Evolutionary conservation across 805 yeast genomes (phyloP).

Genomic region (Lachancea nothofagi): DNA sequence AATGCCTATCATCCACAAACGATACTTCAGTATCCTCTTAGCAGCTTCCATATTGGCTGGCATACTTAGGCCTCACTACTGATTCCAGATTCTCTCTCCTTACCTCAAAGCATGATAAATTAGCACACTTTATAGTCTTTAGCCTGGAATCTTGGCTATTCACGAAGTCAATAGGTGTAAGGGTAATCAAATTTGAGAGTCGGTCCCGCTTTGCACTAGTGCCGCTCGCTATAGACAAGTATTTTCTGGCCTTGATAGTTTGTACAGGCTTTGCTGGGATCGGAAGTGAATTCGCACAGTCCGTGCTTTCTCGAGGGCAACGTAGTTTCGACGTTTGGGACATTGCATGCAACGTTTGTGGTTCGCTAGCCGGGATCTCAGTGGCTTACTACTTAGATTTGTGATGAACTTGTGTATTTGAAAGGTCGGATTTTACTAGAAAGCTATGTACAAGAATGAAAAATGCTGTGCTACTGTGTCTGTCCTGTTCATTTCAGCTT

Average conservation of each 20-base stretch:
- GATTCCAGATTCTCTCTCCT: slow-evolving; percentile 38
- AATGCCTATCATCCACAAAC: slow-evolving; percentile 12
- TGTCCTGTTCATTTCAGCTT: slow-evolving; percentile 33
- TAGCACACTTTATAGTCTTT: slow-evolving; percentile 45
- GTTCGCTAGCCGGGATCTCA: slow-evolving; percentile 24
- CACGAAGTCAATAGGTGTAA: slow-evolving; percentile 38
- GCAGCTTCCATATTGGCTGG: slow-evolving; percentile 15
- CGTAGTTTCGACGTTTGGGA: slow-evolving; percentile 47
- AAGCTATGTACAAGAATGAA: slow-evolving; percentile 4
- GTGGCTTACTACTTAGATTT: slow-evolving; percentile 11
- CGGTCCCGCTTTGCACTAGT: background rate
- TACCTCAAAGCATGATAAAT: slow-evolving; percentile 45
- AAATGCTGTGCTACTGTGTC: too few species aligned
- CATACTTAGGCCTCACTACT: slow-evolving; percentile 31
- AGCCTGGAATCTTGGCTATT: slow-evolving; percentile 44
- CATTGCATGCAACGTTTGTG: slow-evolving; percentile 36
- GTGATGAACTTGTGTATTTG: background rate
- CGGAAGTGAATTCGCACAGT: slow-evolving; percentile 47
- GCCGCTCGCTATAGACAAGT: slow-evolving; percentile 12
- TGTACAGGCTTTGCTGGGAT: slow-evolving; percentile 46
- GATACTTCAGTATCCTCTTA: slow-evolving; percentile 15
- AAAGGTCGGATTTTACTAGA: background rate
- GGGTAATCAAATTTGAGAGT: background rate
- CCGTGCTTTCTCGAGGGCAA: slow-evolving; percentile 24
- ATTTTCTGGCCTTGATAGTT: slow-evolving; percentile 33